Conservation (phyloP, 108 stramenopile genomes). For the Mediolabrus comicus region DNA sequence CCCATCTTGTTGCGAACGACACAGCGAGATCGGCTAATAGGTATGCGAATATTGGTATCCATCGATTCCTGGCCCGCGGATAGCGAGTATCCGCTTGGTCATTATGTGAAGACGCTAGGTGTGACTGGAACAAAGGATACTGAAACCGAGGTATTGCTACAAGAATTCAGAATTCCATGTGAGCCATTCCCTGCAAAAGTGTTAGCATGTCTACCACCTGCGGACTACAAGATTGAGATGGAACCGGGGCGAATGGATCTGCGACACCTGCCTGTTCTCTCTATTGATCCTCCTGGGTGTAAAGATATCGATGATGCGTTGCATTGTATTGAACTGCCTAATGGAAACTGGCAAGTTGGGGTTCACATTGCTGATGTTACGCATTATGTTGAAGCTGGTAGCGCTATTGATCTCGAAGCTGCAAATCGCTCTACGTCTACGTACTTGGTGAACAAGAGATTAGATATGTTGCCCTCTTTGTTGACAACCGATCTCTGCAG, state of each 20-base stretch:
- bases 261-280: constrained; percentile 88
- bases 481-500: constrained; percentile 96
- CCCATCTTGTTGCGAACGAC: constrained; percentile 81
- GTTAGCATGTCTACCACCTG: constrained; percentile 95
- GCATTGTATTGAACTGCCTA: constrained; percentile 86
- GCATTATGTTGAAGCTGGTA: constrained; percentile 93
- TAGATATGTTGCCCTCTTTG: constrained; percentile 96
- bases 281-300: constrained; percentile 99
- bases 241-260: constrained; percentile 83
- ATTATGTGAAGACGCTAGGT: constrained; percentile 91
- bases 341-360: constrained; percentile 94
- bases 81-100: constrained; percentile 89
- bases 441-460: constrained; percentile 95
- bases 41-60: constrained; percentile 80
- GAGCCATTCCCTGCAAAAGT: constrained; percentile 94
- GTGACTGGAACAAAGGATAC: constrained; percentile 89
- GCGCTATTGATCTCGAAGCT: constrained; percentile 95
- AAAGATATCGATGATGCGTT: constrained; percentile 99
- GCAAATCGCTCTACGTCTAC: constrained; percentile 95
- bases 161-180: constrained; percentile 94
- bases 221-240: constrained; percentile 89
- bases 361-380: constrained; percentile 99
- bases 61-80: constrained; percentile 93
- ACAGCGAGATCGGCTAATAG: constrained; percentile 71
- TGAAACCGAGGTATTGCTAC: constrained; percentile 94